Evolutionary conservation across 768 basidiomycete genomes (phyloP), one percentile per base, ranked within the genome.

Genomic region (Pleurotus salmoneostramineus): DNA sequence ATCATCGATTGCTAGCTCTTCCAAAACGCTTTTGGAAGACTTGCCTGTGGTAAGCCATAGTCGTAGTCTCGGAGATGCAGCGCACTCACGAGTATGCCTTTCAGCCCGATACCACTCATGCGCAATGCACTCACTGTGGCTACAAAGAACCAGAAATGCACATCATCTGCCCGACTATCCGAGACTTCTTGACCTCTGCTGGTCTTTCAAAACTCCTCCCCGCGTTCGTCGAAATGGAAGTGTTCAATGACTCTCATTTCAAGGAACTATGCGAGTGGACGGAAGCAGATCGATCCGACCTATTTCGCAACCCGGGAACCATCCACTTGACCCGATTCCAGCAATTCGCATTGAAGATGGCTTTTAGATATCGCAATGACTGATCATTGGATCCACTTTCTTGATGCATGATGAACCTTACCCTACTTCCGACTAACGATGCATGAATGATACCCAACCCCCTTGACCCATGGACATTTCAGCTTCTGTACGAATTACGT

Each of bases 291-390:
- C 12, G 56, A 47, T 14, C 43, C 21, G 56, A 40, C 11, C 46
- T 56, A n/a, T 56, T 56, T 31, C 32, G 40, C 17, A 33, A 31
- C 15, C 17, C 37, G 5, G 34, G 44, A 37, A 3, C 34, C 32
- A 17, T 56, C 17, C 31, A 56, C 6, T 42, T 56, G 12, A 56
- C 27, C n/a, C 37, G 15, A 37, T 56, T 56, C 32, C 56, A 56
- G 44, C 46, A 37, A n/a, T 46, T 48, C 12, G 46, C 44, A n/a
- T 33, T 56, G 44, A 56, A 46, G 56, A 46, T 56, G 46, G 56
- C 56, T 14, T 56, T 56, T 31, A 34, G 56, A 15, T 33, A 43
- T 37, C 36, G 21, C 21, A 5, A 17, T 10, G 56, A 46, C 32
- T 56, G 35, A 48, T 45, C 15, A 35, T 31, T 7, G 21, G 3